Evolutionary conservation across 768 basidiomycete genomes (phyloP).

Genomic region (Boletellus ananiceps): DNA sequence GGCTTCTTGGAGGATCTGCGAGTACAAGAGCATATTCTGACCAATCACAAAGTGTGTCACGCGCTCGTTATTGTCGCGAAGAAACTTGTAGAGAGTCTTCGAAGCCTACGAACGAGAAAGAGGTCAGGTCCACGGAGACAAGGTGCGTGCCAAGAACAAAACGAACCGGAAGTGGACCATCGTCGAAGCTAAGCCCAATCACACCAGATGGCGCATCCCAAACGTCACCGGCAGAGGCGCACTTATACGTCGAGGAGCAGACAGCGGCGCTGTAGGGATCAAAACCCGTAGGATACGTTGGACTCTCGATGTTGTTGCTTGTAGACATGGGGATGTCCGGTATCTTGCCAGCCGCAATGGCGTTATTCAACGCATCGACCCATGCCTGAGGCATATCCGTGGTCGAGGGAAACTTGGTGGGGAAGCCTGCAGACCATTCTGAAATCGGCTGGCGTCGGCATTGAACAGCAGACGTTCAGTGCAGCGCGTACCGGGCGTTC

Average conservation of each 20-base stretch:
- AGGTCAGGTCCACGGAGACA: constrained; percentile 1
- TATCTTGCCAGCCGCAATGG: constrained; percentile 65
- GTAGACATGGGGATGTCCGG: constrained; percentile 59
- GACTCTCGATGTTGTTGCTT: constrained; percentile 28
- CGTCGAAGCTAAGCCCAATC: constrained; percentile 70
- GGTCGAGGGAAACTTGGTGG: constrained; percentile 46
- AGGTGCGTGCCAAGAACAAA: background rate
- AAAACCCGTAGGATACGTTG: constrained; percentile 35
- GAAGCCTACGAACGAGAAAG: constrained; percentile 31
- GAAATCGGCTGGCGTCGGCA: background rate
- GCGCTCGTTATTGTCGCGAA: constrained; percentile 57
- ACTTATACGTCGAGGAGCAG: constrained; percentile 77
- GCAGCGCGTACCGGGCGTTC: constrained; percentile 48
- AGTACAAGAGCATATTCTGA: constrained; percentile 59
- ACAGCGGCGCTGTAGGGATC: constrained; percentile 47
- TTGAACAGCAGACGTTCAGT: background rate
- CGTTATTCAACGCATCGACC: constrained; percentile 64
- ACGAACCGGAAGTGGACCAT: constrained; percentile 61
- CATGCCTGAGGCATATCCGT: constrained; percentile 58
- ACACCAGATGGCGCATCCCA: constrained; percentile 74
- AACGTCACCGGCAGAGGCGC: constrained; percentile 54
- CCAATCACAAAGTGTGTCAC: constrained; percentile 93
- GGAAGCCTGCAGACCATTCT: constrained; percentile 68
- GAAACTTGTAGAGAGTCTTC: constrained; percentile 55
- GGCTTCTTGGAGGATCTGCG: constrained; percentile 50